Evolutionary conservation across 805 yeast genomes (phyloP), one percentile per base, ranked within the genome.

Genomic region (Monosporozyma servazzii): DNA sequence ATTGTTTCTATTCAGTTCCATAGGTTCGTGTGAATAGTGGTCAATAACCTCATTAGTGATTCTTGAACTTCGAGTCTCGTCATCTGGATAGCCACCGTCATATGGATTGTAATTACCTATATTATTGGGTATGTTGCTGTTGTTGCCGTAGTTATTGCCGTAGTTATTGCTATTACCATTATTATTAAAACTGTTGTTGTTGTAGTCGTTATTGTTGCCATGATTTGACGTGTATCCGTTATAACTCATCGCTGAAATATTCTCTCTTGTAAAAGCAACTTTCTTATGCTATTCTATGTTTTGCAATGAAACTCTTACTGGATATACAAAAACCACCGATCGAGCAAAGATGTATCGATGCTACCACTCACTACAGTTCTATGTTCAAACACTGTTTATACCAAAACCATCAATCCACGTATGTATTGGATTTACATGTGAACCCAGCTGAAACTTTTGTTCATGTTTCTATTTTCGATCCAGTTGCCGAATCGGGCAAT

Each of bases 21-120:
- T 41, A 20, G 44, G 44, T 41, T 41, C 44, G n/a, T 37, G 49
- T 17, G 49, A 40, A 20, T 47, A 47, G 18, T 37, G 37, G 10
- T 47, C 44, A 15, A 47, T 47, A 7, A 39, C 21, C 30, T 39
- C 43, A 37, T 47, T 47, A 9, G 48, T 33, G 17, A 31, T 31
- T 13, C 45, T 27, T 21, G 49, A 23, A 47, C 45, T 39, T 7
- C n/a, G 43, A 5, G 44, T 27, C 7, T 47, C 45, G 17, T 41
- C 41, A 6, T 39, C 46, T 21, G 31, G 51, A n/a, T 42, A 23
- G 20, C 23, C 33, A 13, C 33, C 17, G 8, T 46, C 47, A 30
- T 33, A 7, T 10, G 11, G 15, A 5, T 39, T 21, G 15, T 23
- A 27, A 27, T 45, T 33, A 15, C 17, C 31, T 31, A 30, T 21